A percentile compares a stretch with the other conserved stretches of the same genome.
Conservation (phyloP, 169 alveolate species). For the Babesia bigemina region DNA sequence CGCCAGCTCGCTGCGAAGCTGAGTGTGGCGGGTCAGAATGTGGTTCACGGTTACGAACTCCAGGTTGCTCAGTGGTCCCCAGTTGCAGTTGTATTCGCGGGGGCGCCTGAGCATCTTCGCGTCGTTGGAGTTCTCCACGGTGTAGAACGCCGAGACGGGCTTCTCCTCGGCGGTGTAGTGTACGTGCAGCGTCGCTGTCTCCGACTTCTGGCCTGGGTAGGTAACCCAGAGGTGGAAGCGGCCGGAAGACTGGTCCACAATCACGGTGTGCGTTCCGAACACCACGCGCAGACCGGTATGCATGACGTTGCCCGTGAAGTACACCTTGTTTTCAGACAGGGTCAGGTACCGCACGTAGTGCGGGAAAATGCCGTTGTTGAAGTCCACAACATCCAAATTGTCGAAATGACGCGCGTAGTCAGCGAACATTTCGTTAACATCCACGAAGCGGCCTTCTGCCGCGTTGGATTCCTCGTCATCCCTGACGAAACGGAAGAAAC, state of each 20-base stretch:
- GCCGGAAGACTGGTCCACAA: neutral
- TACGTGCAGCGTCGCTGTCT: conserved; percentile 20
- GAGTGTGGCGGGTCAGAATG: conserved; percentile 8
- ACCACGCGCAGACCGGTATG: conserved; percentile 1
- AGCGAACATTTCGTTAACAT: conserved; percentile 3
- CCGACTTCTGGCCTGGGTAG: conserved; percentile 23
- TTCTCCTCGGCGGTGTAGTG: conserved; percentile 11
- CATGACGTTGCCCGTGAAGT: conserved; percentile 51
- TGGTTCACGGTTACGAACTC: conserved; percentile 48
- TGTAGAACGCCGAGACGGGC: neutral
- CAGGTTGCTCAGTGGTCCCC: conserved; percentile 59
- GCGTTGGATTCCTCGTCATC: neutral
- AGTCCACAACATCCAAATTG: conserved; percentile 27
- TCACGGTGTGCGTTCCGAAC: conserved; percentile 25
- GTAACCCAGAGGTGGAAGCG: conserved; percentile 56
- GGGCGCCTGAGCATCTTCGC: conserved; percentile 22
- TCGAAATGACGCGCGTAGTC: neutral
- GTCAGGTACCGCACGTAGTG: conserved; percentile 52
- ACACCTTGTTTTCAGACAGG: conserved; percentile 15
- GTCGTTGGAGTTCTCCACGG: conserved; percentile 8
- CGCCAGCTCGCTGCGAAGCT: conserved; percentile 19
- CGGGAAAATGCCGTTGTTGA: conserved; percentile 54
- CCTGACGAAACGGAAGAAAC: neutral
- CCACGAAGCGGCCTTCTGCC: conserved; percentile 13
- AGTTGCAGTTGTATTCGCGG: conserved; percentile 30